phyloP scores from a whole-genome alignment of 306 rosid genomes.

The Coriaria nepalensis region DNA sequence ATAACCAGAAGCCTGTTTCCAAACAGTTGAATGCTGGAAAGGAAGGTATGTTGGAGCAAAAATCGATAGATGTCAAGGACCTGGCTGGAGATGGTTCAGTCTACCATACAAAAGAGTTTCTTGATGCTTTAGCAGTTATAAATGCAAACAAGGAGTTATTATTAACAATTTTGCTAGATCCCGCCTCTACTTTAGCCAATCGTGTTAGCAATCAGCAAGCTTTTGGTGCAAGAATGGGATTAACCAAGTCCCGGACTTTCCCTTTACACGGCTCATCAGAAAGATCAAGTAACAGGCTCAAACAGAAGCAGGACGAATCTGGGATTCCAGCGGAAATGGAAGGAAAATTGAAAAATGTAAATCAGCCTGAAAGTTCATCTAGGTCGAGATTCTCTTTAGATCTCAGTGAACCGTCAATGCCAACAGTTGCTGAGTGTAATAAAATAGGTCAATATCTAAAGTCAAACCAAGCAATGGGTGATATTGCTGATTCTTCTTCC shows the following conservation, averaged over 20 bases:
- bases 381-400: too few species aligned
- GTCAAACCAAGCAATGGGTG: not conserved
- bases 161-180: conserved; percentile 26
- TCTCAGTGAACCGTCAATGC: conserved; percentile 4
- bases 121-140: conserved; percentile 45
- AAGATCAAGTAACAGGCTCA: conserved; percentile 16
- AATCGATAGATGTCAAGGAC: conserved; percentile 25
- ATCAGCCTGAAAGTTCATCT: conserved; percentile 3
- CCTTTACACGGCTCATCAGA: conserved; percentile 22
- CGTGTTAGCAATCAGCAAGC: conserved; percentile 29
- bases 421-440: conserved; percentile 2
- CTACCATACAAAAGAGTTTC: conserved; percentile 38
- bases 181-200: conserved; percentile 32
- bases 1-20: not conserved
- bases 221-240: conserved; percentile 10
- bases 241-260: conserved; percentile 35
- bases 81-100: conserved; percentile 35
- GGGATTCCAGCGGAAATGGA: conserved; percentile 2
- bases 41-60: conserved; percentile 16
- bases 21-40: conserved; percentile 3
- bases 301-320: conserved; percentile 11
- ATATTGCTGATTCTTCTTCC: conserved; percentile 3
- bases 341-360: conserved; percentile 5
- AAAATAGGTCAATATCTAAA: not conserved
- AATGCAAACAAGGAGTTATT: conserved; percentile 32